Base-by-base conservation (phyloP, 1,284 basidiomycete genomes). In the Quambalaria eucalypti region DNA sequence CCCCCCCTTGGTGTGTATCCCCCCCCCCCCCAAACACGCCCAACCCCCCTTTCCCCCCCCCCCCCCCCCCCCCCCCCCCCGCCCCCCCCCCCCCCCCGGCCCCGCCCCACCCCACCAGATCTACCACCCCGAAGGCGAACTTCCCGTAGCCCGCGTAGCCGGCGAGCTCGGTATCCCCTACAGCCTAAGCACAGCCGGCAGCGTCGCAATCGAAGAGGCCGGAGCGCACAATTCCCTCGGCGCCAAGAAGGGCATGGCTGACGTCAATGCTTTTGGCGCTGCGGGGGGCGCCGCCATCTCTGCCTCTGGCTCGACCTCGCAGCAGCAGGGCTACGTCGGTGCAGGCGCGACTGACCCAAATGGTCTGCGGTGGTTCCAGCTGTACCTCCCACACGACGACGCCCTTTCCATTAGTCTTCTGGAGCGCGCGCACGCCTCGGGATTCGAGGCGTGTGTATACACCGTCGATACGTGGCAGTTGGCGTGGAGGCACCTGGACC, bases 371-470 rank as follows among this genome's bases (percentile, higher is more conserved):
- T 70, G 64, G 61, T 73, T 67, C 59, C 69, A 71, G 59, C 64
- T 71, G 30, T 71, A 73, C 60, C 70, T 81, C 85, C 85, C 86
- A 1, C 74, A 74, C 25, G 78, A 81, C 39, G 77, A 84, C 57
- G 84, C 84, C 2, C 72, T 87, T 7, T 85, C 85, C 0, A 72
- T 82, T 21, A 86, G 84, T 14, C 62, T 88, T 26, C 79, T 89
- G 12, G 73, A 74, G 6, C 81, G 86, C 12, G 85, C 83, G 42
- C 86, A 87, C 68, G 79, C 77, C 5, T 81, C 76, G 28, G 84
- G 85, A 1, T 88, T 81, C 76, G 81, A 77, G 7, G 82, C 82
- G 21, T 82, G 88, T 29, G 81, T 88, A 47, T 62, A 68, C 19
- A 71, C 69, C 8, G 56, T 71, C 10, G 69, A 71, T 48, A 71